Evolutionary conservation across 2,329 filamentous ascomycete species (phyloP), one percentile per base, ranked within the genome.

Genomic region (Cladobotryum mycophilum): DNA sequence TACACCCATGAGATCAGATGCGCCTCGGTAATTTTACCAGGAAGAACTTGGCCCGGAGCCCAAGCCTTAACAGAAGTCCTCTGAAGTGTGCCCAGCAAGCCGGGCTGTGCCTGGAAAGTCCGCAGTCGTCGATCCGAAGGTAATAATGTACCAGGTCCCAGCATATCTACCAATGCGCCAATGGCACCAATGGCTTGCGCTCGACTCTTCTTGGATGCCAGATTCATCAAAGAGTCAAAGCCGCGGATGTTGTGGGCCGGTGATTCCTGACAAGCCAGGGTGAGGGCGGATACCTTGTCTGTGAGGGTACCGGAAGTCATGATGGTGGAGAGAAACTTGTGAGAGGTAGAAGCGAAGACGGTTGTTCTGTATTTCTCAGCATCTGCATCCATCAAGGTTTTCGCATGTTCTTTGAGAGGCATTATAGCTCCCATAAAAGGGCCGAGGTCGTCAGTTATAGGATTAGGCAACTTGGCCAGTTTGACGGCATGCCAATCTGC

Each of bases 261-360:
- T 8, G 95, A 97, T 69, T 99, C 93, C 72, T 99, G 95, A 12
- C 96, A 84, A 50, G 93, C 87, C 59, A 99, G 76, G 4, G 93
- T 99, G 62, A 99, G 75, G 3, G 93, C 95, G 3, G 93, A 99
- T 41, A 97, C 86, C 68, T 96, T 97, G 68, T 99, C 93, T 50
- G 90, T 95, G 60, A 97, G 81, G 9, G 95, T 99, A 75, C 93
- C 93, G 2, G 91, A 95, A 9, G 89, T 76, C 88, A 97, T 96
- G 66, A 99, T 96, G 15, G 90, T 95, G 1, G 91, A 89, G 76
- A 97, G 85, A 75, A 99, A 99, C 67, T 91, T 95, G 69, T 95
- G 88, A 38, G 91, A 92, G 2, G 92, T 93, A 22, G 89, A 89
- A 46, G 88, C 82, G 6, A 88, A 82, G 50, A 87, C 74, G 58